Base-by-base conservation (phyloP, 169 alveolate species). In the Neospora caninum region DNA sequence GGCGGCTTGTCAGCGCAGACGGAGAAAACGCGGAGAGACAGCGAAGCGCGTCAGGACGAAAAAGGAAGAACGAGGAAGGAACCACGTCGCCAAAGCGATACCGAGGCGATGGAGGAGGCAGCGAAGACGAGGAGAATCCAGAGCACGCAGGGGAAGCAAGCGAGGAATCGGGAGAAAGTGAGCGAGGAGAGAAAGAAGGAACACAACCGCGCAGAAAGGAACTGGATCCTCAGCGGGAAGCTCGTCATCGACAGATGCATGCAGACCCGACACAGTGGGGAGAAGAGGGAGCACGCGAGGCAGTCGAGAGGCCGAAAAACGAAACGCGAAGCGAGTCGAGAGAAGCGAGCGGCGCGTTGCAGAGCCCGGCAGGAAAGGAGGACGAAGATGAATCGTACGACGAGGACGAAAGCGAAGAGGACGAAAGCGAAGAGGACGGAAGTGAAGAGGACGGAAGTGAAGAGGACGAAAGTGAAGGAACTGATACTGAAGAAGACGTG, bases 301-400 rank as follows among this genome's bases (percentile, higher is more conserved):
- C 25, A 0, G 67, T 9, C 16, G 89, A 13, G 89, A 82, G 69
- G 67, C 41, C 58, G n/a, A n/a, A n/a, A 49, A 49, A 4, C 58
- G 22, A 49, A 13, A 13, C 4, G 58, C 22, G 58, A 49, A 49
- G 22, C 13, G 22, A 49, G 69, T 18, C 69, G 67, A 82, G 89
- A 39, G 73, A 64, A 27, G 31, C 16, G n/a, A 64, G n/a, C 73
- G 73, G 73, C 86, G 39, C 89, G 38, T 13, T 49, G 25, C 20
- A 27, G 34, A 80, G 58, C 54, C 10, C 34, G 22, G 67, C 64
- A n/a, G 45, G 0, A 41, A 36, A 82, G 39, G 89, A 82, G 39
- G 89, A 82, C 64, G 64, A 42, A 41, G 89, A 38, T 31, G 89
- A 38, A n/a, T 78, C 86, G 39, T 78, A 42, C 10, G 38, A 82